phyloP scores from a whole-genome alignment of 2,329 filamentous ascomycete species.

The Fusarium nurragi region DNA sequence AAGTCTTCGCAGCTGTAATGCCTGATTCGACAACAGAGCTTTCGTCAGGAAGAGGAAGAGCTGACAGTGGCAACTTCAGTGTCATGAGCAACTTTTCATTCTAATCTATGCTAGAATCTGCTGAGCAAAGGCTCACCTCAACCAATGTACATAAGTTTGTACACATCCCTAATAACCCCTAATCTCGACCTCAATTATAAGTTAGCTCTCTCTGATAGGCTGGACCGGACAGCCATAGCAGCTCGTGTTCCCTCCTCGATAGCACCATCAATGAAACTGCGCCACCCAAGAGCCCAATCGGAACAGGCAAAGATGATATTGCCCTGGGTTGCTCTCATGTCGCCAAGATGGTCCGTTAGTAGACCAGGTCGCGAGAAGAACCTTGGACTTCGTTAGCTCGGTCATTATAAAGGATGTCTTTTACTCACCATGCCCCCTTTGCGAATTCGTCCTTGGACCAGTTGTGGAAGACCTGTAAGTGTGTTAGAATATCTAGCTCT shows the following conservation, averaged over 20 bases:
- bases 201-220: constrained; percentile 6
- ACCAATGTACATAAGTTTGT: neutral
- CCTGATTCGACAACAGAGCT: neutral
- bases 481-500: neutral
- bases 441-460: constrained; percentile 59
- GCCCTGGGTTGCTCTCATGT: constrained; percentile 54
- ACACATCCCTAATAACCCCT: neutral
- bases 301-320: constrained; percentile 58
- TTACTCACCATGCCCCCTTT: constrained; percentile 52
- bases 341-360: constrained; percentile 50
- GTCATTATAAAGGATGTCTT: rapidly evolving
- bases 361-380: constrained; percentile 53
- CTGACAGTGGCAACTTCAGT: too few species aligned
- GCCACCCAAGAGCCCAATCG: constrained; percentile 61
- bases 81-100: too few species aligned
- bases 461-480: constrained; percentile 56
- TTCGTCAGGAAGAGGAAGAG: neutral
- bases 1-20: neutral
- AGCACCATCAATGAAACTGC: constrained; percentile 61
- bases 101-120: neutral
- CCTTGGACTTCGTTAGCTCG: constrained; percentile 10
- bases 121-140: neutral
- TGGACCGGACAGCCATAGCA: constrained; percentile 28
- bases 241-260: constrained; percentile 55
- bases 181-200: neutral